Percentiles rank a stretch among this genome's conserved stretches.
Conservation (phyloP, 345 rosid genomes). For the Arabidopsis suecica region DNA sequence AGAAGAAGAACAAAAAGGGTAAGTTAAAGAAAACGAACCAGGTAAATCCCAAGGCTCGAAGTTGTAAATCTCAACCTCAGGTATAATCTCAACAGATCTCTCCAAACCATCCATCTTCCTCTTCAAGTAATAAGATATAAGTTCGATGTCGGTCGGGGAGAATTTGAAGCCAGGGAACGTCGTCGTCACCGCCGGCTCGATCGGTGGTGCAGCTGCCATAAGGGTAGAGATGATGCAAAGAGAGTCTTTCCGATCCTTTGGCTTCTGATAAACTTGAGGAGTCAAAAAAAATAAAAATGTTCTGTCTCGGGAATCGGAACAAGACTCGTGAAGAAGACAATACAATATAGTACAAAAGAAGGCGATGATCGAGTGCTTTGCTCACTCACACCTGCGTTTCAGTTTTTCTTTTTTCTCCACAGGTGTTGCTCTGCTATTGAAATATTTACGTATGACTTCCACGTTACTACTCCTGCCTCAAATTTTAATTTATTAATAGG, state of each 20-base stretch:
- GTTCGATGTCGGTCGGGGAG: conserved; percentile 82
- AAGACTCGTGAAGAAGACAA: neutral
- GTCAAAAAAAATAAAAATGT: neutral
- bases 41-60: conserved; percentile 95
- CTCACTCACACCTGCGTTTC: conserved; percentile 10
- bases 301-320: conserved; percentile 7
- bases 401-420: neutral
- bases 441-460: neutral
- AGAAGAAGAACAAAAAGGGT: neutral
- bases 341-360: neutral
- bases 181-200: conserved; percentile 41
- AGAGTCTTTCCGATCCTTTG: neutral
- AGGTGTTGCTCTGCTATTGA: conserved; percentile 2
- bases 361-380: neutral
- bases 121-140: conserved; percentile 74
- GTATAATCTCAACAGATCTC: conserved; percentile 70
- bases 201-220: conserved; percentile 10
- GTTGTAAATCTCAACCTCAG: conserved; percentile 72
- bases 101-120: conserved; percentile 77
- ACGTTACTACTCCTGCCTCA: neutral
- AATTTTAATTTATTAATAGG: neutral
- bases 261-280: neutral
- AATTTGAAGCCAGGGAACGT: conserved; percentile 84
- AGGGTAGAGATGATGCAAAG: neutral
- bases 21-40: conserved; percentile 47